Base-by-base conservation (phyloP, 495 filamentous ascomycete species). In the Daldinia loculata region DNA sequence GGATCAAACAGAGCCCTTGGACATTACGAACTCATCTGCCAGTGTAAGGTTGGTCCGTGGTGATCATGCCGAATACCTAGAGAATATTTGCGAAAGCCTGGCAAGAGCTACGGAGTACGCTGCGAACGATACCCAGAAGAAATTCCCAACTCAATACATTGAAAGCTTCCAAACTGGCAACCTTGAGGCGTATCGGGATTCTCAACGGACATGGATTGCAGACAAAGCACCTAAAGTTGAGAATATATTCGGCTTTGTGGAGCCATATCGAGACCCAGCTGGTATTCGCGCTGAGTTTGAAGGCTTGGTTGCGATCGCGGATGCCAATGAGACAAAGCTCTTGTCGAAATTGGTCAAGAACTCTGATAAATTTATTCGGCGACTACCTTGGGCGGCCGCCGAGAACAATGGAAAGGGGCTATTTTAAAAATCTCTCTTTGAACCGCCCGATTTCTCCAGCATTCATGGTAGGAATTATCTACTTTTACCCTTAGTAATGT, bases 211-310 rank as follows among this genome's bases (percentile, higher is more conserved):
- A n/a, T 85, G 82, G 82, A 76, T 84, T 1, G 71, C 60, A 9
- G 84, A 85, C 61, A 79, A 75, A 30, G 70, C 58, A 14, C 75
- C 84, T 1, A 65, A 61, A 2, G 77, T 86, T 0, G 84, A 84
- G 63, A 81, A 75, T 30, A 79, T 85, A 1, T 74, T 84, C 63
- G 83, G 82, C 1, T 85, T 86, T 63, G 76, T 86, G 1, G 83
- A 86, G 61, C 79, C 84, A 19, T 85, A 87, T 64, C 71, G 82
- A 30, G 84, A 86, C 67, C 84, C 83, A 2, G 65, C 75, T 45
- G 82, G 82, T 19, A 78, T 79, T 6, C 72, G 83, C 34, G 73
- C 77, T n/a, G 83, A 84, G 61, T 85, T 79, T 50, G 83, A 85
- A 74, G 82, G 78, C 3, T 61, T 85, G 7, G 80, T 85, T 8